Conservation (phyloP, 768 basidiomycete species). For the Tylopilus sp. region DNA sequence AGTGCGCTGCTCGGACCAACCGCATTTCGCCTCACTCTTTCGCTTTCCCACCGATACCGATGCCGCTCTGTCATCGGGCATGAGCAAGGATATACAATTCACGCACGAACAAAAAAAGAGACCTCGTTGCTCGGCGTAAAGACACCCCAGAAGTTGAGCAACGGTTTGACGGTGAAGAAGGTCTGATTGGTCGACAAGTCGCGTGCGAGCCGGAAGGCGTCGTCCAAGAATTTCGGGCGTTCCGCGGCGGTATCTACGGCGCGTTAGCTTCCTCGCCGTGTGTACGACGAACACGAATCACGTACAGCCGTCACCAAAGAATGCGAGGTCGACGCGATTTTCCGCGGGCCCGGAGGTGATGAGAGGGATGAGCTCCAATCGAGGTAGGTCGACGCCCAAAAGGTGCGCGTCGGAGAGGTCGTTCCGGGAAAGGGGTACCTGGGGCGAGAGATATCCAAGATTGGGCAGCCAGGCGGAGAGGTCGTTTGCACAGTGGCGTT, state of each 20-base stretch:
- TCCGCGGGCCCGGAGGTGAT: conserved; percentile 55
- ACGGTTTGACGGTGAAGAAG: conserved; percentile 69
- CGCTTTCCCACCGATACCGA: conserved; percentile 63
- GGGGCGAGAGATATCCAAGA: not conserved
- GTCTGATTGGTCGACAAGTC: conserved; percentile 75
- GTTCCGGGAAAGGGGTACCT: conserved; percentile 9
- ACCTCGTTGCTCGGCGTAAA: conserved; percentile 76
- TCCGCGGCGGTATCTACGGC: conserved; percentile 53
- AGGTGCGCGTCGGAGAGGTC: not conserved
- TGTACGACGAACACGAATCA: conserved; percentile 2
- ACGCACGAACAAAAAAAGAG: not conserved
- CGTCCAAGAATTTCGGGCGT: conserved; percentile 58
- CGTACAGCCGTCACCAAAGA: conserved; percentile 79
- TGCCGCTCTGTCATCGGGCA: conserved; percentile 49
- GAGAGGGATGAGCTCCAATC: conserved; percentile 54
- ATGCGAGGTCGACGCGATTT: conserved; percentile 72
- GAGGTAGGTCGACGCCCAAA: conserved; percentile 32
- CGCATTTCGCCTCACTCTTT: conserved; percentile 51
- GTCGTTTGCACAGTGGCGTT: conserved; percentile 24
- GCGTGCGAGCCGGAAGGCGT: conserved; percentile 61
- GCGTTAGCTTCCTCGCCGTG: not conserved
- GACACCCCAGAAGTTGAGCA: conserved; percentile 80
- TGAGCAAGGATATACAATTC: conserved; percentile 23
- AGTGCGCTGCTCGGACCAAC: not conserved
- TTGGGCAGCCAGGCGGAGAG: conserved; percentile 2